These are phyloP conservation scores for Plasmodium vinckei DNA, from an alignment of 169 alveolate species.

Conservation along the genomic window DNA sequence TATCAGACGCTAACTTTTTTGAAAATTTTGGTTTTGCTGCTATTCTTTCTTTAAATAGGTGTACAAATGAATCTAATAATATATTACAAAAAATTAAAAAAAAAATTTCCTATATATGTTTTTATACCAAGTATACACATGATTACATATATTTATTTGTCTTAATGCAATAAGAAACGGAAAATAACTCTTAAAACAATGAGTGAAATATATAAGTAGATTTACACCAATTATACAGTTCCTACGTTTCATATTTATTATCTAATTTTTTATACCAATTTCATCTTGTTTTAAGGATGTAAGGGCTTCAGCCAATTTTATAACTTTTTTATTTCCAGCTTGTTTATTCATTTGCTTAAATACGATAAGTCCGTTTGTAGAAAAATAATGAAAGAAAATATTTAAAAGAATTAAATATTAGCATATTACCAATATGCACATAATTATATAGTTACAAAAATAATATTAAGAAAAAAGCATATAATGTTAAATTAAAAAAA, in stretches of 20 bases:
- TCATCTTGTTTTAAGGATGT: constrained; percentile 66
- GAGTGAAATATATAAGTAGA: background rate
- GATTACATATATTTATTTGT: background rate
- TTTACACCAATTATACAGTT: background rate
- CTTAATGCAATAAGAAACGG: background rate
- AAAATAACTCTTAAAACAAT: background rate
- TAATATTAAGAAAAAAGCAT: no score
- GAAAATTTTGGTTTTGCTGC: constrained; percentile 72
- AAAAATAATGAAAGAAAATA: no score
- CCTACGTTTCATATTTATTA: background rate
- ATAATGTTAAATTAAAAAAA: no score
- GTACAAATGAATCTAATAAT: constrained; percentile 32
- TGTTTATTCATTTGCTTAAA: constrained; percentile 55
- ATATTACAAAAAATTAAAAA: background rate
- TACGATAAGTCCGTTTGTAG: background rate
- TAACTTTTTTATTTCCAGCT: constrained; percentile 39
- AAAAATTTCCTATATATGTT: background rate
- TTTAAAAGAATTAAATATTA: no score
- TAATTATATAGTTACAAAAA: no score
- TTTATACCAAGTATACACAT: background rate
- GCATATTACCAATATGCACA: no score
- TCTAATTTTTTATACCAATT: constrained; percentile 39
- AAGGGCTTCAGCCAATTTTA: constrained; percentile 52
- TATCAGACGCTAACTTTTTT: constrained; percentile 20
- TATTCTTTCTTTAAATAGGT: constrained; percentile 68